Evolutionary conservation across 116 monocot species (phyloP).

Genomic region (Thalassia testudinum): DNA sequence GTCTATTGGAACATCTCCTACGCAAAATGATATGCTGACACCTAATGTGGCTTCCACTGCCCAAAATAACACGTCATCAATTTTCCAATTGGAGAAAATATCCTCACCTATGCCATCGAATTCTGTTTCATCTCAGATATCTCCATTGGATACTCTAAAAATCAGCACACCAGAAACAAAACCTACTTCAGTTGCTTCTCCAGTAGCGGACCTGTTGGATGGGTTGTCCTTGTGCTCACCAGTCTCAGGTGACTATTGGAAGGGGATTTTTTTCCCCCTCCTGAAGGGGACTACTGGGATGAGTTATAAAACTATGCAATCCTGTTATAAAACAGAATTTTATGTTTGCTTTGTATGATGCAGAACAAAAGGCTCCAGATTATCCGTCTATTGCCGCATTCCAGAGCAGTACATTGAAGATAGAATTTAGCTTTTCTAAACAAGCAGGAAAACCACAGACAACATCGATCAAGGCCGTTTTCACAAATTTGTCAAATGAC

Average conservation of each 20-base stretch:
- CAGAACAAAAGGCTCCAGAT: slow-evolving; percentile 31
- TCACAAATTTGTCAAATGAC: slow-evolving; percentile 57
- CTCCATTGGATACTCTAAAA: slow-evolving; percentile 20
- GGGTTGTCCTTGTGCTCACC: slow-evolving; percentile 33
- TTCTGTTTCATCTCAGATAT: slow-evolving; percentile 4
- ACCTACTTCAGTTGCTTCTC: slow-evolving; percentile 26
- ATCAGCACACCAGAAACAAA: slow-evolving; percentile 20
- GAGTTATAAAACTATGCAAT: background rate
- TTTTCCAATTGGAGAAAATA: slow-evolving; percentile 18
- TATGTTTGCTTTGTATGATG: slow-evolving; percentile 9
- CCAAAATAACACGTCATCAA: slow-evolving; percentile 9
- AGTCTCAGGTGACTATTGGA: slow-evolving; percentile 49
- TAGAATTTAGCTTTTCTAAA: slow-evolving; percentile 72
- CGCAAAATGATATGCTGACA: slow-evolving; percentile 17
- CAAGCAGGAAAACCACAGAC: slow-evolving; percentile 56
- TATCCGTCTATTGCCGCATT: slow-evolving; percentile 76
- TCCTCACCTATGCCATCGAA: slow-evolving; percentile 16
- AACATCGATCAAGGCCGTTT: slow-evolving; percentile 59
- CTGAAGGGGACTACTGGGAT: too few species aligned
- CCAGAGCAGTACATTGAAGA: slow-evolving; percentile 58
- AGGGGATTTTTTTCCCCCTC: too few species aligned
- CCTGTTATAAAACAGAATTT: background rate
- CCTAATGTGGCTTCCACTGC: slow-evolving; percentile 14
- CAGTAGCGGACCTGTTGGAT: slow-evolving; percentile 57
- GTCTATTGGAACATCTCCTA: slow-evolving; percentile 65